Percentiles rank a stretch among this genome's conserved stretches.
These are phyloP conservation scores for Ceratobasidium sp. DNA, from an alignment of 1,284 basidiomycete species.

Conservation along the genomic window DNA sequence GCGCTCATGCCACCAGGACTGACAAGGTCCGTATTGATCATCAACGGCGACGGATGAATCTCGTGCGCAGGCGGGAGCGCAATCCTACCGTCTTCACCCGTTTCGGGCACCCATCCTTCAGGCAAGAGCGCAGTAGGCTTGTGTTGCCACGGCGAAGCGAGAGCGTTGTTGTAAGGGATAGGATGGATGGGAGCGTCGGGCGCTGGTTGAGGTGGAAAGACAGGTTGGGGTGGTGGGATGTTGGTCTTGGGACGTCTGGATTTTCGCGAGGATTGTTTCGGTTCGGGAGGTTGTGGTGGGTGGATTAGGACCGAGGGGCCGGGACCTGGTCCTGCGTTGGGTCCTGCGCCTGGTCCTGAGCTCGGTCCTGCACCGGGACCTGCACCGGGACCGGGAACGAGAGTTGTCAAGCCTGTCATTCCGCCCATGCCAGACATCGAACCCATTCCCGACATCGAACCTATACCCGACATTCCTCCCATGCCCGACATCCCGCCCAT, in stretches of 20 bases:
- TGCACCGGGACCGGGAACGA: slow-evolving; percentile 11
- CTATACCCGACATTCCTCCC: slow-evolving; percentile 7
- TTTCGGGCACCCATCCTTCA: slow-evolving; percentile 36
- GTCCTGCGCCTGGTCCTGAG: slow-evolving; percentile 23
- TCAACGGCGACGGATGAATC: slow-evolving; percentile 37
- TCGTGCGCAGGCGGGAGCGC: slow-evolving; percentile 26
- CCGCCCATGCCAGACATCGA: background rate
- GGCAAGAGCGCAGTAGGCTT: background rate
- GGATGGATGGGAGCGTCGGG: slow-evolving; percentile 27
- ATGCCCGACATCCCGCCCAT: slow-evolving; percentile 27
- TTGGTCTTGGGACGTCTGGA: slow-evolving; percentile 33
- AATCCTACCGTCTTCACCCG: slow-evolving; percentile 19
- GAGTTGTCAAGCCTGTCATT: slow-evolving; percentile 23
- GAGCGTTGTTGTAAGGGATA: slow-evolving; percentile 28
- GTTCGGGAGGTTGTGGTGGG: slow-evolving; percentile 4
- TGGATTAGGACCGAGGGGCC: slow-evolving; percentile 23
- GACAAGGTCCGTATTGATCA: slow-evolving; percentile 31
- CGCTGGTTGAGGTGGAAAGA: slow-evolving; percentile 9
- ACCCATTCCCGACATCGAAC: slow-evolving; percentile 12
- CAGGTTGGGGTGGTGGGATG: slow-evolving; percentile 39
- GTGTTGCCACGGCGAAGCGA: slow-evolving; percentile 26
- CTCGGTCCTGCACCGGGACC: slow-evolving; percentile 20
- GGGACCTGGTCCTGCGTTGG: slow-evolving; percentile 9
- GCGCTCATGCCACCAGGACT: background rate
- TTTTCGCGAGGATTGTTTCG: slow-evolving; percentile 19